These are phyloP conservation scores for Triticum turgidum DNA, from an alignment of 176 grass and related monocot species.

Conservation along the genomic window DNA sequence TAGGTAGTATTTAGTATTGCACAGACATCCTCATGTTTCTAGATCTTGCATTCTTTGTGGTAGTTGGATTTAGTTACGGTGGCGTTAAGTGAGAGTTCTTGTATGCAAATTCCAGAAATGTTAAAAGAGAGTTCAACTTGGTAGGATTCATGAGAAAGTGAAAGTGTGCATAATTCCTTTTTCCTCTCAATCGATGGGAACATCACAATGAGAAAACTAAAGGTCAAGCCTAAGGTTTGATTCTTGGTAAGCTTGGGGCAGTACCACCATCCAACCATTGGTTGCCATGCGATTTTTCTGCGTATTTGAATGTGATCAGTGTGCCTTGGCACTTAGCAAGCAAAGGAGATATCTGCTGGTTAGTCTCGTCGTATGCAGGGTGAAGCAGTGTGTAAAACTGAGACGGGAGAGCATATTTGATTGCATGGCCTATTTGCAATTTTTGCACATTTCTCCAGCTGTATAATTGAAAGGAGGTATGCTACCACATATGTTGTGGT, in stretches of 20 bases:
- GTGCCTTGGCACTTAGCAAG: neutral
- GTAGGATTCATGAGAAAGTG: neutral
- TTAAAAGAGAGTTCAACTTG: neutral
- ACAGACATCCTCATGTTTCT: neutral
- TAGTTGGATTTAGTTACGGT: neutral
- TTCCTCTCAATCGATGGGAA: too few species aligned
- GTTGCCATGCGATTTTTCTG: neutral
- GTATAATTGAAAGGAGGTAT: neutral
- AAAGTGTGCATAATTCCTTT: neutral
- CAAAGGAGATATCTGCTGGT: neutral
- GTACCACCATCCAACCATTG: neutral
- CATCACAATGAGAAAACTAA: too few species aligned
- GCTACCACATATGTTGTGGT: too few species aligned
- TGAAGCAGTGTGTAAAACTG: neutral
- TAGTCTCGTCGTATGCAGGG: neutral
- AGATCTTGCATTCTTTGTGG: neutral
- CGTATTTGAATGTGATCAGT: neutral
- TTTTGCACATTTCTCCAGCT: neutral
- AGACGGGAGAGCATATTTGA: neutral
- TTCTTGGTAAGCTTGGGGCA: neutral
- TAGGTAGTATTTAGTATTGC: neutral
- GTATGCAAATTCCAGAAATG: neutral
- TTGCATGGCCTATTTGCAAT: neutral
- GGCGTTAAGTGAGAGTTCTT: neutral
- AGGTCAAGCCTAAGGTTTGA: too few species aligned